These are phyloP conservation scores for Pholiota molesta DNA, from an alignment of 768 basidiomycete species.

Conservation along the genomic window DNA sequence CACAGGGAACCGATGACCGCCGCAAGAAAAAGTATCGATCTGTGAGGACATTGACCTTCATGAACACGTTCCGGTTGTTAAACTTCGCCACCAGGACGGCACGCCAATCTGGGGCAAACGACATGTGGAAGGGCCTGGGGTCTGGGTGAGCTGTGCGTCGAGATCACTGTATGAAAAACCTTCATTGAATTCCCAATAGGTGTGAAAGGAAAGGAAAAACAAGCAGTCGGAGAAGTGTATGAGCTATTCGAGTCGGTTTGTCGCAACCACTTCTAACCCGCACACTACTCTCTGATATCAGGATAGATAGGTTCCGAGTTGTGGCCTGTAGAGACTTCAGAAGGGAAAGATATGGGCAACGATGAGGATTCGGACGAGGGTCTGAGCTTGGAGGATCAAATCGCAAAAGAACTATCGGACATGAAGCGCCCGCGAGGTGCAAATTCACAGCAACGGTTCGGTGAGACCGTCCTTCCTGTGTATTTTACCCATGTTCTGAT, in stretches of 20 bases:
- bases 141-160: constrained; percentile 77
- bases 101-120: constrained; percentile 67
- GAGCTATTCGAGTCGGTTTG: constrained; percentile 79
- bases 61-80: not conserved
- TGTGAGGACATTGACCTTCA: constrained; percentile 33
- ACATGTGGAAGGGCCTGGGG: constrained; percentile 75
- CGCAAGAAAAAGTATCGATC: constrained; percentile 56
- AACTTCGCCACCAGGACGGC: constrained; percentile 52
- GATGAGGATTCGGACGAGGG: constrained; percentile 39
- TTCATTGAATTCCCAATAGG: constrained; percentile 31
- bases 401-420: constrained; percentile 70
- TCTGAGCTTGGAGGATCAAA: constrained; percentile 67
- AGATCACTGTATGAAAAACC: not conserved
- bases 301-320: constrained; percentile 75
- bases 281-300: constrained; percentile 1
- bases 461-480: constrained; percentile 36
- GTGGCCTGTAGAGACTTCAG: constrained; percentile 55
- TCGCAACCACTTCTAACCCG: constrained; percentile 4
- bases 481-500: not conserved
- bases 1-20: constrained; percentile 28
- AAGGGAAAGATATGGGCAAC: constrained; percentile 25
- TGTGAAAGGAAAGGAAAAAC: constrained; percentile 82
- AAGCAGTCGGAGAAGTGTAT: constrained; percentile 74
- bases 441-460: constrained; percentile 51
- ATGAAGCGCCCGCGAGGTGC: constrained; percentile 69